Evolutionary conservation across 441 rosid genomes (phyloP).

Genomic region (Euphorbia corollata): DNA sequence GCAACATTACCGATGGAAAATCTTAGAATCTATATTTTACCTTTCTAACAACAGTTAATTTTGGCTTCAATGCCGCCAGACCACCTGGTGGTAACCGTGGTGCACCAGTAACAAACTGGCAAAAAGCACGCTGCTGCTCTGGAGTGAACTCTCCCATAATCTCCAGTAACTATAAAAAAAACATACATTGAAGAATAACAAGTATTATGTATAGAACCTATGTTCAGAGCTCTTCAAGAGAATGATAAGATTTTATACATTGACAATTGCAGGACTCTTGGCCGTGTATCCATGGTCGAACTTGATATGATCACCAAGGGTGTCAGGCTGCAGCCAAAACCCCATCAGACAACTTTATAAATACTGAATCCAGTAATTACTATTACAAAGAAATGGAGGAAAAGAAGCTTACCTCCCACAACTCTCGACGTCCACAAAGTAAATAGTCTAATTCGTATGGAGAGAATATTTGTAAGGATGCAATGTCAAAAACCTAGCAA

Average conservation of each 20-base stretch:
- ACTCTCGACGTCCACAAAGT: constrained; percentile 95
- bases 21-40: constrained; percentile 28
- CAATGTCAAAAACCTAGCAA: constrained; percentile 85
- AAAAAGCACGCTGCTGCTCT: constrained; percentile 93
- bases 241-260: constrained; percentile 34
- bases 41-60: constrained; percentile 96
- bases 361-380: neutral
- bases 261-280: constrained; percentile 80
- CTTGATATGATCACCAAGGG: constrained; percentile 89
- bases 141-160: constrained; percentile 97
- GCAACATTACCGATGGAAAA: neutral
- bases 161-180: constrained; percentile 62
- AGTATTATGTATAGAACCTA: neutral
- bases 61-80: constrained; percentile 88
- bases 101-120: constrained; percentile 99
- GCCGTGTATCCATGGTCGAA: constrained; percentile 98
- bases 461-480: constrained; percentile 90
- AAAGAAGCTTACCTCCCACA: constrained; percentile 74
- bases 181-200: constrained; percentile 6
- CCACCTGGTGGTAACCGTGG: constrained; percentile 99
- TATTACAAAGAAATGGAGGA: constrained; percentile 7
- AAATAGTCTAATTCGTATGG: constrained; percentile 85
- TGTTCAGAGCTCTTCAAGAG: neutral
- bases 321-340: constrained; percentile 53
- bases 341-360: constrained; percentile 13